A percentile compares a stretch with the other conserved stretches of the same genome.
These are phyloP conservation scores for Penicillium brevicompactum DNA, from an alignment of 2,329 filamentous ascomycete species.

Conservation along the genomic window DNA sequence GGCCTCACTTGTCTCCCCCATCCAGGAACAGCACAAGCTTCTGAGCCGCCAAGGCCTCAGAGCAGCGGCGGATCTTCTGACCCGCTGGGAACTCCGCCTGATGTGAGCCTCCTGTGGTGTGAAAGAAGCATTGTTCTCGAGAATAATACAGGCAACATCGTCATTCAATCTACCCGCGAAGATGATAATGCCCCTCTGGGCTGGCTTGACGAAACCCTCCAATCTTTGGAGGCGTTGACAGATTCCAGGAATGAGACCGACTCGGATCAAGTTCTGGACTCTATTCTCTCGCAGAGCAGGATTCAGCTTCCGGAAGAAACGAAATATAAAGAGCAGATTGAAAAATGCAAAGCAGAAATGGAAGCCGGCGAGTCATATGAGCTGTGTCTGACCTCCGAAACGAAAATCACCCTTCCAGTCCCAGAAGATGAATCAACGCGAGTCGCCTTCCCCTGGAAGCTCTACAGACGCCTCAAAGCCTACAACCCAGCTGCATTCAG, in stretches of 20 bases:
- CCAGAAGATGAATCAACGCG: slow-evolving; percentile 22
- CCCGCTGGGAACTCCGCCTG: slow-evolving; percentile 55
- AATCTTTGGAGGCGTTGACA: slow-evolving; percentile 26
- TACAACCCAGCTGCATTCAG: slow-evolving; percentile 83
- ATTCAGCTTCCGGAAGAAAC: slow-evolving; percentile 42
- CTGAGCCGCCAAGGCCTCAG: slow-evolving; percentile 1
- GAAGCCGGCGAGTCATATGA: slow-evolving; percentile 82
- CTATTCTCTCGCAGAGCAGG: slow-evolving; percentile 32
- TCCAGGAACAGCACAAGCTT: slow-evolving; percentile 40
- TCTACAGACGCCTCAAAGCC: slow-evolving; percentile 70
- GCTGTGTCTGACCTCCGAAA: slow-evolving; percentile 78
- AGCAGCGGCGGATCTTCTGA: neutral
- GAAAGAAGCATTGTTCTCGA: slow-evolving; percentile 78
- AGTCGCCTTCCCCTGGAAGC: slow-evolving; percentile 60
- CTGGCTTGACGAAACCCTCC: slow-evolving; percentile 41
- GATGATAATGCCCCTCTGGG: slow-evolving; percentile 48
- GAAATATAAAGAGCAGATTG: slow-evolving; percentile 68
- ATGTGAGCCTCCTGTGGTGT: slow-evolving; percentile 75
- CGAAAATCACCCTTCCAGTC: slow-evolving; percentile 56
- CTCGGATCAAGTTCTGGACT: slow-evolving; percentile 30
- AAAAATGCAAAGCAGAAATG: slow-evolving; percentile 69
- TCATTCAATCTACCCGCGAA: slow-evolving; percentile 67
- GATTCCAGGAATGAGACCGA: slow-evolving; percentile 5
- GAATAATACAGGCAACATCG: slow-evolving; percentile 62
- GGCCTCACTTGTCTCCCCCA: slow-evolving; percentile 63